These are phyloP conservation scores for Cicer judaicum DNA, from an alignment of 306 rosid species.

Conservation along the genomic window DNA sequence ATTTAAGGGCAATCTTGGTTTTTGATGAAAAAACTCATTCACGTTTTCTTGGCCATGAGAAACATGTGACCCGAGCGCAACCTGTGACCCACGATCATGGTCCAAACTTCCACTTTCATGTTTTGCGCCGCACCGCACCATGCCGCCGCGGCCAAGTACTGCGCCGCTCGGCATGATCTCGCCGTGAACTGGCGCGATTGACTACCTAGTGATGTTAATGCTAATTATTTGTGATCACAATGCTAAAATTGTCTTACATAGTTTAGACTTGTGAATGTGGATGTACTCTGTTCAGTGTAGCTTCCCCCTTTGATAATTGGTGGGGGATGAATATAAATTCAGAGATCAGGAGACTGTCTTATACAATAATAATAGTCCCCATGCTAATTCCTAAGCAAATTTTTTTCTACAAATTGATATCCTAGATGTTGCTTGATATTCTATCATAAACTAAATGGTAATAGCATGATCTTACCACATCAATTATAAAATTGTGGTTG, in stretches of 20 bases:
- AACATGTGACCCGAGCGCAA: too few relatives aligned
- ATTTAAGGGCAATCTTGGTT: too few relatives aligned
- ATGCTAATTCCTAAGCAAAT: not conserved
- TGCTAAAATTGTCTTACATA: not conserved
- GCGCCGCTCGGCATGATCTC: too few relatives aligned
- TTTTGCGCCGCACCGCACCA: too few relatives aligned
- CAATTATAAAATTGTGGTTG: not conserved
- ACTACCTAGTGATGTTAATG: not conserved
- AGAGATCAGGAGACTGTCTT: not conserved
- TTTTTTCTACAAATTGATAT: not conserved
- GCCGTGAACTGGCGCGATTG: too few relatives aligned
- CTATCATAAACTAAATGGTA: not conserved
- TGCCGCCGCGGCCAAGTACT: too few relatives aligned
- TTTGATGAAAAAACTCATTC: too few relatives aligned
- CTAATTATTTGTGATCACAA: not conserved
- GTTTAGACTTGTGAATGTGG: constrained; percentile 3
- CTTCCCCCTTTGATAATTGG: not conserved
- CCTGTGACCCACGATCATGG: too few relatives aligned
- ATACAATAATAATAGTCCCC: not conserved
- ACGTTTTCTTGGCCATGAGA: too few relatives aligned
- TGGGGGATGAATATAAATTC: not conserved
- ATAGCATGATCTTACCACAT: not conserved
- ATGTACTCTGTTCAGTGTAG: not conserved
- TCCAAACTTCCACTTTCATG: too few relatives aligned
- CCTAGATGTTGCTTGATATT: not conserved